These are phyloP conservation scores for Rosa hybrid DNA, from an alignment of 331 rosid genomes.

Conservation along the genomic window DNA sequence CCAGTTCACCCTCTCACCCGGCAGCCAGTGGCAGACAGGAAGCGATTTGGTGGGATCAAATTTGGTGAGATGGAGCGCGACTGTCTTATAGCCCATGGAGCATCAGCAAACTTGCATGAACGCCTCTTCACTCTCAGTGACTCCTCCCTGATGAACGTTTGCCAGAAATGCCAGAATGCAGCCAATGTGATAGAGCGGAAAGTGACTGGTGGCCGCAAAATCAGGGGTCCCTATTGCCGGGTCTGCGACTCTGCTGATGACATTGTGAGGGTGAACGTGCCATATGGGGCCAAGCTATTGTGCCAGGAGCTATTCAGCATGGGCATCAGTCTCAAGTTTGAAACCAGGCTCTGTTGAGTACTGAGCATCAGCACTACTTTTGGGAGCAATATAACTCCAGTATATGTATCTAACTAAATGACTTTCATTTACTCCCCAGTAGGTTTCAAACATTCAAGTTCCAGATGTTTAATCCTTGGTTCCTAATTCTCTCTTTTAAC, in stretches of 20 bases:
- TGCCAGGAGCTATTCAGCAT: constrained; percentile 95
- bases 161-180: constrained; percentile 70
- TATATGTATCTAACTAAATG: not conserved
- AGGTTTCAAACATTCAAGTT: not conserved
- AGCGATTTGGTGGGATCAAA: constrained; percentile 96
- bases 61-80: constrained; percentile 99
- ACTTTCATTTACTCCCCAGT: not conserved
- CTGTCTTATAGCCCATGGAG: constrained; percentile 97
- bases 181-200: constrained; percentile 73
- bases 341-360: constrained; percentile 56
- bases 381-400: not conserved
- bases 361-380: not conserved
- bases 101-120: constrained; percentile 90
- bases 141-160: constrained; percentile 80
- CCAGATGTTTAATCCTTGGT: not conserved
- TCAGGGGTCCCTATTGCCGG: constrained; percentile 91
- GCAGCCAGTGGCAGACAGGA: constrained; percentile 95
- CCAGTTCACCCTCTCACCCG: constrained; percentile 97
- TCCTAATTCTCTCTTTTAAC: not conserved
- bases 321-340: constrained; percentile 87
- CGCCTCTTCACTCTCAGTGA: constrained; percentile 92
- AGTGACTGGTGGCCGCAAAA: constrained; percentile 68
- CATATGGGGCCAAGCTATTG: constrained; percentile 86
- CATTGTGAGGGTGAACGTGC: constrained; percentile 71
- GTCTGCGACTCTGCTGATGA: constrained; percentile 72